phyloP scores from a whole-genome alignment of 306 rosid genomes.

The Trifolium subterraneum region DNA sequence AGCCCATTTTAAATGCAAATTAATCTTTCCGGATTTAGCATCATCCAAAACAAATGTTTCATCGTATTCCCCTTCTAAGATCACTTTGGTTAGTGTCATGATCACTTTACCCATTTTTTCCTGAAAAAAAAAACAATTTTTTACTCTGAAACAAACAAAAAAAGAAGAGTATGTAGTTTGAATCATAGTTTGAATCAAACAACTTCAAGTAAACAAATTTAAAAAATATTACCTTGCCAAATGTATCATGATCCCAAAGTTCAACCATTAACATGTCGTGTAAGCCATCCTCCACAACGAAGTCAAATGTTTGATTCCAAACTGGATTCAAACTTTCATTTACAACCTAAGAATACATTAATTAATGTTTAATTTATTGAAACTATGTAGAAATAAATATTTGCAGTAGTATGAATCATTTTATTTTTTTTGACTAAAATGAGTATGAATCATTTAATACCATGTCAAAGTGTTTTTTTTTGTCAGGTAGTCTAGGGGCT shows the following conservation, averaged over 20 bases:
- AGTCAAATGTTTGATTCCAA: constrained; percentile 97
- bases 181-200: no score
- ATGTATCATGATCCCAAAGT: constrained; percentile 94
- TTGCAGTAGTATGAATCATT: no score
- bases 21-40: constrained; percentile 74
- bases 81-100: constrained; percentile 78
- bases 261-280: constrained; percentile 84
- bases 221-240: constrained; percentile 76
- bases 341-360: constrained; percentile 65
- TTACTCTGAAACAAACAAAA: no score
- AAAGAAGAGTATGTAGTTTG: no score
- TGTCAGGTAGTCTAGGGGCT: no score
- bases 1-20: constrained; percentile 70
- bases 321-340: constrained; percentile 80
- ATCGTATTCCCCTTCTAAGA: constrained; percentile 74
- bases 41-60: constrained; percentile 59
- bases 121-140: no score
- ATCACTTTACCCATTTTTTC: constrained; percentile 78
- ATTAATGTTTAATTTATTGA: neutral
- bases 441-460: no score
- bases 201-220: neutral
- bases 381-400: constrained; percentile 7
- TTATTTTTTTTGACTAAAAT: no score
- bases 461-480: no score
- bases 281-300: constrained; percentile 92